Percentiles rank a stretch among this genome's conserved stretches.
Evolutionary conservation across 331 rosid species (phyloP).

Genomic region (Malus hybrid): DNA sequence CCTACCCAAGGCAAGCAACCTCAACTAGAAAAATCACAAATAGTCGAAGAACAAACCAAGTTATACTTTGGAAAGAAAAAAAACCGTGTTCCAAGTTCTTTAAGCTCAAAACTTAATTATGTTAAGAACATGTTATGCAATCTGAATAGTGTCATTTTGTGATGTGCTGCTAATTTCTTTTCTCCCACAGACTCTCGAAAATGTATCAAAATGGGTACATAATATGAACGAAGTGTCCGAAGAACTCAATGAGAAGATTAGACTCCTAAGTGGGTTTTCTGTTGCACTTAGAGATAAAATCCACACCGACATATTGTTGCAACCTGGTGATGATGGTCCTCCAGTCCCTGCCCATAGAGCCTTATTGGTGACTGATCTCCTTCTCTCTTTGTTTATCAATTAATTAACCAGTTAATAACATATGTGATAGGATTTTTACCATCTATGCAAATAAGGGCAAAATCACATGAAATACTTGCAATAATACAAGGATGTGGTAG

Average conservation of each 20-base stretch:
- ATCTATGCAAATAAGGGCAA: too few relatives aligned
- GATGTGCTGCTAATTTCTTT: not conserved
- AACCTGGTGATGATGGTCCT: slow-evolving; percentile 40
- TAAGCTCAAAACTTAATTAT: too few relatives aligned
- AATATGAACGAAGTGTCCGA: slow-evolving; percentile 27
- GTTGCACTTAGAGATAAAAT: slow-evolving; percentile 48
- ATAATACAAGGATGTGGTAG: too few relatives aligned
- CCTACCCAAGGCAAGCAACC: too few relatives aligned
- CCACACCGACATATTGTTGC: slow-evolving; percentile 61
- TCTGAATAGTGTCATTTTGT: not conserved
- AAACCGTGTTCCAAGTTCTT: too few relatives aligned
- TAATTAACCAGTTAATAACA: too few relatives aligned
- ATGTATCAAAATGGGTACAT: slow-evolving; percentile 36
- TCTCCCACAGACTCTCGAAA: slow-evolving; percentile 32
- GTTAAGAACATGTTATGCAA: too few relatives aligned
- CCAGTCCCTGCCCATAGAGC: slow-evolving; percentile 71
- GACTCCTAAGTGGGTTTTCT: slow-evolving; percentile 38
- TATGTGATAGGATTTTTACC: too few relatives aligned
- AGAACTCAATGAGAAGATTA: slow-evolving; percentile 36
- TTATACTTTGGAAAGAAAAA: too few relatives aligned
- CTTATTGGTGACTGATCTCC: slow-evolving; percentile 37
- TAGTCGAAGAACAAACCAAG: too few relatives aligned
- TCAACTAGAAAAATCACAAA: too few relatives aligned
- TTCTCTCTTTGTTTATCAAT: not conserved
- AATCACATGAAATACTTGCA: too few relatives aligned